Evolutionary conservation across 2,329 filamentous ascomycete species (phyloP).

Genomic region (Diaporthe citri): DNA sequence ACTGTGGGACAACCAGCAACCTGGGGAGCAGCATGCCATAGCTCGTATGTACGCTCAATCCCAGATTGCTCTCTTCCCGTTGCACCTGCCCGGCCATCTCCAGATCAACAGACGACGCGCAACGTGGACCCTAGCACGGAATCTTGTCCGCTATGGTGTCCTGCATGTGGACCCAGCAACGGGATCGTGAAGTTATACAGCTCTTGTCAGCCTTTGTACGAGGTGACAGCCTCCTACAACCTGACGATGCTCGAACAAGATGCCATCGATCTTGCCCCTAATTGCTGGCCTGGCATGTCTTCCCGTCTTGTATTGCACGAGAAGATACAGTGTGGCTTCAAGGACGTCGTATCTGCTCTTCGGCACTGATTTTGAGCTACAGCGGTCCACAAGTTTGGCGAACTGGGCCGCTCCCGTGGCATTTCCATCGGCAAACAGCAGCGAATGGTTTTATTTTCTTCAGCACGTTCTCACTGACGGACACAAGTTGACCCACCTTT

Average conservation of each 20-base stretch:
- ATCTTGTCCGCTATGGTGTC: neutral
- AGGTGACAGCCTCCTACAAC: neutral
- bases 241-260: neutral
- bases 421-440: neutral
- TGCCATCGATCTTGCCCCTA: neutral
- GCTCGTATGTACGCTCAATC: neutral
- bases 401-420: neutral
- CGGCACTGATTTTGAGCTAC: constrained; percentile 12
- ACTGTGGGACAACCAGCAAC: neutral
- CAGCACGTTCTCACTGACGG: neutral
- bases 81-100: neutral
- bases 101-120: neutral
- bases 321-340: neutral
- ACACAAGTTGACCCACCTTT: neutral
- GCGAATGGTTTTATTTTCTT: neutral
- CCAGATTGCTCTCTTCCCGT: neutral
- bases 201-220: neutral
- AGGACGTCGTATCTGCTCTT: neutral
- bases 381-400: neutral
- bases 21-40: too few species aligned
- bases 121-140: neutral
- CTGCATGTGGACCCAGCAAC: neutral
- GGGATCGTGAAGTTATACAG: neutral
- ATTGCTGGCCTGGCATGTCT: neutral
- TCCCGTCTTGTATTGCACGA: neutral